Evolutionary conservation across 345 rosid species (phyloP).

Genomic region (Capsella bursapastoris): DNA sequence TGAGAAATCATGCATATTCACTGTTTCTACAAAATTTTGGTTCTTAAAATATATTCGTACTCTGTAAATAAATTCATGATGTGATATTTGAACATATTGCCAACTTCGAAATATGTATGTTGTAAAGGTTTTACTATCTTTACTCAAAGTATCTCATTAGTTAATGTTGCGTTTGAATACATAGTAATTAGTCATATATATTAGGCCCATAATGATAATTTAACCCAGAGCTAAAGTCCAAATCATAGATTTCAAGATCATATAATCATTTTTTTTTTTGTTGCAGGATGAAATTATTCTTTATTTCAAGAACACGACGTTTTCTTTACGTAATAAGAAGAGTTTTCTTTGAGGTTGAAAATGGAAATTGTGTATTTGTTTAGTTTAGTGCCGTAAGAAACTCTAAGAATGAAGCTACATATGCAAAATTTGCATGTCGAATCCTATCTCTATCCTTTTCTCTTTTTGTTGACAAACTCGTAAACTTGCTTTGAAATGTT

Average conservation of each 20-base stretch:
- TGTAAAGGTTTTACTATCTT: background rate
- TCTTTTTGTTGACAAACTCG: background rate
- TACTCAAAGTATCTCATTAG: background rate
- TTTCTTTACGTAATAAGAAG: slow-evolving; percentile 18
- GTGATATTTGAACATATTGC: background rate
- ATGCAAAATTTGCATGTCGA: slow-evolving; percentile 1
- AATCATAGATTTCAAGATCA: background rate
- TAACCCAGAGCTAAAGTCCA: background rate
- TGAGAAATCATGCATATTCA: slow-evolving; percentile 6
- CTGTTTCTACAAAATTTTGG: background rate
- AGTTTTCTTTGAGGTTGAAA: background rate
- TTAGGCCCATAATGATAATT: slow-evolving; percentile 15
- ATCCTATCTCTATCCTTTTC: background rate
- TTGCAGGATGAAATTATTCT: background rate
- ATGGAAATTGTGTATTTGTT: slow-evolving; percentile 18
- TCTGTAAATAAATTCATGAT: slow-evolving; percentile 17
- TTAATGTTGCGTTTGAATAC: background rate
- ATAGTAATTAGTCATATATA: background rate
- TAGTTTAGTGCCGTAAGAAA: slow-evolving; percentile 22
- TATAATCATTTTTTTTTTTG: background rate
- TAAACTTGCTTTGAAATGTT: background rate
- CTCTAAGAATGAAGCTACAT: background rate
- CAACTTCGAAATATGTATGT: background rate
- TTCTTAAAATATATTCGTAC: background rate
- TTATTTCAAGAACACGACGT: background rate